A percentile compares a stretch with the other conserved stretches of the same genome.
phyloP scores from a whole-genome alignment of 1,284 basidiomycete species.

The Papiliotrema terrestris region DNA sequence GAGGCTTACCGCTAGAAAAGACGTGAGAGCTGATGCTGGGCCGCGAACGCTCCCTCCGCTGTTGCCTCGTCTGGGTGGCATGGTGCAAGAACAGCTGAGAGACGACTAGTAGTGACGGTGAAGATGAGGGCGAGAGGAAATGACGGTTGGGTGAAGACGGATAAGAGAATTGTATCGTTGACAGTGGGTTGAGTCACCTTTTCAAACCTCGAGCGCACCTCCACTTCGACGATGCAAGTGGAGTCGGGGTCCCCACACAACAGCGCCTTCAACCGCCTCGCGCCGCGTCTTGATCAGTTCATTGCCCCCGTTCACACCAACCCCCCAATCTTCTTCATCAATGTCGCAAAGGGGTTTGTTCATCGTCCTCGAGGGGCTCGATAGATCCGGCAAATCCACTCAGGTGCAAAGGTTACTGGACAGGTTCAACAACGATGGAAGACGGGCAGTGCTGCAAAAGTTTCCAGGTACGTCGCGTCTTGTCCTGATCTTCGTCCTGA shows the following conservation, averaged over 20 bases:
- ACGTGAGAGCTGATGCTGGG: conserved; percentile 85
- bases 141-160: background rate
- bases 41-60: conserved; percentile 62
- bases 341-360: conserved; percentile 59
- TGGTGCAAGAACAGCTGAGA: background rate
- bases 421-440: conserved; percentile 48
- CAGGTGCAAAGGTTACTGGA: conserved; percentile 65
- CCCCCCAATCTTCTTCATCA: no score
- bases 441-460: conserved; percentile 56
- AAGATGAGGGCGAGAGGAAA: no score
- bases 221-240: no score
- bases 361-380: conserved; percentile 91
- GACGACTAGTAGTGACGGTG: background rate
- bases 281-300: no score
- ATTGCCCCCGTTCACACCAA: no score
- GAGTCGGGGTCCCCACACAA: no score
- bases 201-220: no score
- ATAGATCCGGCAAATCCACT: conserved; percentile 86
- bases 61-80: conserved; percentile 4
- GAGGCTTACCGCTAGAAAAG: conserved; percentile 72
- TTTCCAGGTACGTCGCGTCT: conserved; percentile 69
- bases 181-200: background rate
- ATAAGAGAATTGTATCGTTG: background rate
- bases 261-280: no score
- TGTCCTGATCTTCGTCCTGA: background rate